Base-by-base conservation (phyloP, 1,284 basidiomycete species). In the Meira miltonrushii region DNA sequence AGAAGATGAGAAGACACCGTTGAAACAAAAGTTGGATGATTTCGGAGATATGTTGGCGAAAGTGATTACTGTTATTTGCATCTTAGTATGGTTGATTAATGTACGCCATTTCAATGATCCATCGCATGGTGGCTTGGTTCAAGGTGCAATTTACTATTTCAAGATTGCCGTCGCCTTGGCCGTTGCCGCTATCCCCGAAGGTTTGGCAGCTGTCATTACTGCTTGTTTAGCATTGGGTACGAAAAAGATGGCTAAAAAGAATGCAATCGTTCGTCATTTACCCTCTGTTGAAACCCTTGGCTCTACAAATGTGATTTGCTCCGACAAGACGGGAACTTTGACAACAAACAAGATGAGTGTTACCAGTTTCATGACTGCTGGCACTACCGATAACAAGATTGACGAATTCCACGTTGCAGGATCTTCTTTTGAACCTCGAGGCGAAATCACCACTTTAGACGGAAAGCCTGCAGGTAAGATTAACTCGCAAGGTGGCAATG, bases 341-440 rank as follows among this genome's bases (percentile, higher is more conserved):
- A 78, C 75, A 19, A 78, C 75, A 43, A 77, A 78, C 58, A 70
- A 78, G 59, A 77, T 78, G 74, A 74, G 73, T 52, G 72, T 75
- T 48, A 72, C 69, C 28, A 66, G 65, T 49, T 68, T 75, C 39
- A 55, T 65, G 21, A 62, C 71, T 6, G 58, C 71, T 10, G 41
- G 39, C n/a, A 21, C 38, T 41, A 41, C 57, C 19, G 23, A 41
- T 21, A 23, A 43, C 11, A 57, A 43, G 17, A 46, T 65, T 9
- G 56, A 60, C 28, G 72, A 74, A 47, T 77, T 69, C 59, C 50
- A 64, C 9, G 74, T 78, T 43, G 63, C 71, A 2, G 75, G 75
- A 17, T 69, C 66, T 39, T 72, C 63, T 17, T 78, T 75, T 54
- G 65, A 66, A 1, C 75, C 74, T 17, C 49, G 56, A 12, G 75